Evolutionary conservation across 1,139 yeast genomes (phyloP), one percentile per base, ranked within the genome.

Genomic region (Geotrichum klebahnii): DNA sequence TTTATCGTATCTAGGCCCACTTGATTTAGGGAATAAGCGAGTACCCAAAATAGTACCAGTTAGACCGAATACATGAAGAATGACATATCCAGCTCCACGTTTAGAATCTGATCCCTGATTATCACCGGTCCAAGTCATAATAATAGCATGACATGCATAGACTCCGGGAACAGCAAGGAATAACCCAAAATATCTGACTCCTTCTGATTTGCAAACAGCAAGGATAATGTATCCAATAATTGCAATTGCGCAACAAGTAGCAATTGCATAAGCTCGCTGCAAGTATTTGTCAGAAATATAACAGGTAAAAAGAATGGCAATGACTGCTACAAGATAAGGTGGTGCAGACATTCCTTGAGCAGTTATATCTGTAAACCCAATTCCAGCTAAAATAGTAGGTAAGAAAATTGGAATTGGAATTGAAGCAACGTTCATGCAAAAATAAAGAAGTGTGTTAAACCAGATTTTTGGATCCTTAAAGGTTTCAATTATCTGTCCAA

Each of bases 11-110:
- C 55, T 52, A 3, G 69, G 69, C 3, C 57, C 67, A 12, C 65
- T 62, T 6, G 58, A 26, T n/a, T 50, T 49, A 2, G 69, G 69
- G 48, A 60, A 66, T 22, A 65, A 43, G 6, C 66, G 54, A 10
- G 67, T 64, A 3, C 69, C 69, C 2, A 66, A 56, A 24, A 66
- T 44, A 8, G 69, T 67, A 6, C 68, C 68, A 38, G 67, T 63
- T 50, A 66, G 67, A 19, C 69, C 69, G 28, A 65, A 53, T 14
- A 63, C 53, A 50, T 65, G 66, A 23, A 66, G 49, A 48, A 65
- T 44, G 29, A 64, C 62, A 48, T 58, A 60, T 6, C 66, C 67
- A 14, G 59, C 57, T 24, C 66, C 65, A 44, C 66, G 56, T 28
- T 59, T 57, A 8, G 65, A 53, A 43, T 65, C 68, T 12, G 64